Evolutionary conservation across 1,139 yeast species (phyloP).

Genomic region (Blastobotrys petasosporus): DNA sequence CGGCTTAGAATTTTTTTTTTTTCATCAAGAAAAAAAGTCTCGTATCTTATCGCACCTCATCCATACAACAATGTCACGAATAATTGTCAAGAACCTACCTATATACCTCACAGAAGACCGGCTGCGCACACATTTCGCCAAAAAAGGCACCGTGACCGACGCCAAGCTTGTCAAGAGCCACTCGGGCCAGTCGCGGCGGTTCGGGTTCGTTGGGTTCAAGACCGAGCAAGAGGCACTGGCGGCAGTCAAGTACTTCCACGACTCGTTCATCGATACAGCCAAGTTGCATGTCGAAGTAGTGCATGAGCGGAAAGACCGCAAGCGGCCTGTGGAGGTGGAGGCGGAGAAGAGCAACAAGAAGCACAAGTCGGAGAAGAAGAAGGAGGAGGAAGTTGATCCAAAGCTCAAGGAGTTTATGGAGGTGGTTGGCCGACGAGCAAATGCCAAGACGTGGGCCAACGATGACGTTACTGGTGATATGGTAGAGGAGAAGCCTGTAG

Average conservation of each 20-base stretch:
- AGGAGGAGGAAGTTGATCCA: conserved; percentile 42
- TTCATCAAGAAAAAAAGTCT: neutral
- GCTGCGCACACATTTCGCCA: conserved; percentile 59
- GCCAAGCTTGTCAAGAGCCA: conserved; percentile 74
- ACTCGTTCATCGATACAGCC: conserved; percentile 77
- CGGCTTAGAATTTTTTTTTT: neutral
- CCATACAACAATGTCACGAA: conserved; percentile 55
- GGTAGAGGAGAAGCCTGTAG: conserved; percentile 8
- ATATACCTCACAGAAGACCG: conserved; percentile 71
- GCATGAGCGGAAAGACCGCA: conserved; percentile 59
- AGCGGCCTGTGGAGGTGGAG: conserved; percentile 41
- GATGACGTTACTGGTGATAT: conserved; percentile 47
- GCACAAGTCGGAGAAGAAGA: conserved; percentile 53
- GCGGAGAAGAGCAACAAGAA: conserved; percentile 36
- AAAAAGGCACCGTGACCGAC: conserved; percentile 64
- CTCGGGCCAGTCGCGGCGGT: conserved; percentile 83
- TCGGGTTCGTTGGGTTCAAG: conserved; percentile 88
- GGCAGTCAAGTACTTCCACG: conserved; percentile 72
- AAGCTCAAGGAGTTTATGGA: conserved; percentile 74
- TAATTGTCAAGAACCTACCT: conserved; percentile 93
- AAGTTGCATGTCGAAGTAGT: conserved; percentile 75
- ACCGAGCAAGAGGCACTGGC: conserved; percentile 64
- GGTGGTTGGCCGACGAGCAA: conserved; percentile 70
- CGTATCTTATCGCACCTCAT: neutral
- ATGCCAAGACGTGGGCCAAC: conserved; percentile 68